Conservation (phyloP, 2,329 filamentous ascomycete species). For the Claviceps sorghi region DNA sequence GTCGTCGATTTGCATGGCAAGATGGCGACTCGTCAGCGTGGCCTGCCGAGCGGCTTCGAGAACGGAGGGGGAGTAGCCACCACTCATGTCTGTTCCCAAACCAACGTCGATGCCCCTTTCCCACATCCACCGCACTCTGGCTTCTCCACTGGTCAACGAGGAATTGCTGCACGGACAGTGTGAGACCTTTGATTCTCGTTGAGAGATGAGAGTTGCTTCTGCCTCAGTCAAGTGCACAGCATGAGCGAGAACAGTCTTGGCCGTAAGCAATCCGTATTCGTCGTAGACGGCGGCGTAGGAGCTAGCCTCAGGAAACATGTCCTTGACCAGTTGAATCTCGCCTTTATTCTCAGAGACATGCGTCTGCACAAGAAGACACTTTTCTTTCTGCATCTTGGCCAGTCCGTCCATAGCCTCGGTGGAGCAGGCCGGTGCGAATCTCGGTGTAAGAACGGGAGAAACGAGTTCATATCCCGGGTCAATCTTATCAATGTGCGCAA, state of each 20-base stretch:
- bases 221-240: conserved; percentile 57
- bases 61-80: conserved; percentile 70
- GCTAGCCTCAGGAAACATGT: conserved; percentile 49
- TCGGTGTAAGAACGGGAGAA: conserved; percentile 64
- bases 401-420: conserved; percentile 45
- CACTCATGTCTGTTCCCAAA: conserved; percentile 79
- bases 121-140: conserved; percentile 60
- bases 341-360: conserved; percentile 73
- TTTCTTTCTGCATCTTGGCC: conserved; percentile 47
- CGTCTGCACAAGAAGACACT: conserved; percentile 62
- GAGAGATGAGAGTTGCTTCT: conserved; percentile 51
- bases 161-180: conserved; percentile 86
- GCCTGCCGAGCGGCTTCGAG: conserved; percentile 75
- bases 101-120: conserved; percentile 65
- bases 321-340: conserved; percentile 57
- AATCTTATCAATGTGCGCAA: conserved; percentile 50
- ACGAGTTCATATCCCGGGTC: conserved; percentile 54
- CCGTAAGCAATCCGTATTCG: conserved; percentile 48
- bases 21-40: conserved; percentile 59
- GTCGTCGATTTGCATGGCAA: conserved; percentile 37
- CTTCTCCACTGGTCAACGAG: conserved; percentile 64
- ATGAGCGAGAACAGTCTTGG: conserved; percentile 71
- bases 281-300: conserved; percentile 75
- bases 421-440: conserved; percentile 52
- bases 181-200: conserved; percentile 49